A percentile compares a stretch with the other conserved stretches of the same genome.
These are phyloP conservation scores for Phytophthora niederhauseri DNA, from an alignment of 352 stramenopile genomes.

Conservation along the genomic window DNA sequence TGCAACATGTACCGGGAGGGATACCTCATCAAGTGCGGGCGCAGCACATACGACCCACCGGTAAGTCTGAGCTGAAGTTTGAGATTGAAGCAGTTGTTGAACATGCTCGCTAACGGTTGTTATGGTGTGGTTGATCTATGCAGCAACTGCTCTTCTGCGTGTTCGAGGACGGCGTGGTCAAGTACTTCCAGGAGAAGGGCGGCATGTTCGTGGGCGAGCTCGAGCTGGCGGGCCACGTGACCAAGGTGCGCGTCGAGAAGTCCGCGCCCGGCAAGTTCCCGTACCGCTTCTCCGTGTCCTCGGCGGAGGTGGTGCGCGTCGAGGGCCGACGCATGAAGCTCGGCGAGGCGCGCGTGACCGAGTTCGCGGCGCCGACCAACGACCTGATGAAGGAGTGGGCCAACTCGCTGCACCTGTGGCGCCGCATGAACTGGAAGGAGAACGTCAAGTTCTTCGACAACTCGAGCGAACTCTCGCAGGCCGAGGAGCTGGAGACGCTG, in stretches of 20 bases:
- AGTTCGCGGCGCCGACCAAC: slow-evolving; percentile 73
- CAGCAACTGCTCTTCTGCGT: slow-evolving; percentile 78
- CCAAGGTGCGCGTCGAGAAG: slow-evolving; percentile 82
- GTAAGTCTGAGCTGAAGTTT: slow-evolving; percentile 26
- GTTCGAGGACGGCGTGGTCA: slow-evolving; percentile 77
- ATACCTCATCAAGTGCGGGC: slow-evolving; percentile 73
- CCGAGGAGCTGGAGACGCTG: slow-evolving; percentile 63
- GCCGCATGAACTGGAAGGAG: slow-evolving; percentile 89
- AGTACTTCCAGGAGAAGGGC: slow-evolving; percentile 77
- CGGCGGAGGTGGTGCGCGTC: slow-evolving; percentile 69
- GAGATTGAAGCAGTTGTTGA: neutral
- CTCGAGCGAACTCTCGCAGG: slow-evolving; percentile 53
- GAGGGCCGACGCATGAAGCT: slow-evolving; percentile 85
- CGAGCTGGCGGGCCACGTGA: slow-evolving; percentile 71
- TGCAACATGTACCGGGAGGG: slow-evolving; percentile 78
- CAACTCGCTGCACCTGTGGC: slow-evolving; percentile 83
- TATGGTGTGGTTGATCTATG: neutral
- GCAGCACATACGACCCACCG: slow-evolving; percentile 52
- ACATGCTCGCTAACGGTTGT: neutral
- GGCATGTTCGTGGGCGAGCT: slow-evolving; percentile 67
- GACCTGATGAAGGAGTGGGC: slow-evolving; percentile 90
- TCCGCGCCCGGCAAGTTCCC: slow-evolving; percentile 62
- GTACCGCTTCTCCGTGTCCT: slow-evolving; percentile 76
- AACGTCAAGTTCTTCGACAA: slow-evolving; percentile 87
- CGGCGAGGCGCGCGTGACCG: slow-evolving; percentile 59